Base-by-base conservation (phyloP, 257 asterid species). In the Nicotiana noctiflora region DNA sequence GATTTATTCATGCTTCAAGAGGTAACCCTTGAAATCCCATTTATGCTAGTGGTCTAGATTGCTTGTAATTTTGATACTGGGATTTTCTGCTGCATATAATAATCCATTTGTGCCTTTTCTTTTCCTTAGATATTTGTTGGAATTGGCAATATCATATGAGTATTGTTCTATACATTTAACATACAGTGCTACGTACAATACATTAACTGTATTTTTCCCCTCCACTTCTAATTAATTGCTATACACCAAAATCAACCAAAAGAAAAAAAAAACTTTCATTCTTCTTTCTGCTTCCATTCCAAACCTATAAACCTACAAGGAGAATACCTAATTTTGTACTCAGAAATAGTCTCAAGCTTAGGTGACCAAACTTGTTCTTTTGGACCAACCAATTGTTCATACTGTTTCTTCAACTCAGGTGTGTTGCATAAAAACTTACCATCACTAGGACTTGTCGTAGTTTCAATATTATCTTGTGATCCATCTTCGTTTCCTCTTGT, bases 341-440 rank as follows among this genome's bases (percentile, higher is more conserved):
- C 98, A 0, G 93, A 81, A 76, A 94, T 94, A 0, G 98, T 91
- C 84, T 94, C 97, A 5, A 94, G 84, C 23, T 91, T 94, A 0
- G 98, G 98, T 37, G 97, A 94, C 97, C 97, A 94, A 8, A 81
- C 46, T 82, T 90, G 93, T 37, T 86, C 96, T 67, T 75, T 88
- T 0, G 88, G 70, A 53, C 95, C 95, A 25, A 94, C 97, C 68
- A 94, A 76, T 77, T 90, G 91, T 74, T 85, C 86, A 75, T 91
- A 92, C 32, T 89, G 94, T 84, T 88, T 90, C 89, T 88, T 87
- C 91, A 94, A 80, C 88, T 92, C 98, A 53, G 98, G 98, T 44
- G 98, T 92, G 85, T 88, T 91, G 76, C 98, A 94, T 44, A 94
- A 46, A 23, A 66, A 68, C 23, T 83, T 67, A 10, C 79, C 79